Evolutionary conservation across 345 rosid genomes (phyloP).

Genomic region (Crucihimalaya himalaica): DNA sequence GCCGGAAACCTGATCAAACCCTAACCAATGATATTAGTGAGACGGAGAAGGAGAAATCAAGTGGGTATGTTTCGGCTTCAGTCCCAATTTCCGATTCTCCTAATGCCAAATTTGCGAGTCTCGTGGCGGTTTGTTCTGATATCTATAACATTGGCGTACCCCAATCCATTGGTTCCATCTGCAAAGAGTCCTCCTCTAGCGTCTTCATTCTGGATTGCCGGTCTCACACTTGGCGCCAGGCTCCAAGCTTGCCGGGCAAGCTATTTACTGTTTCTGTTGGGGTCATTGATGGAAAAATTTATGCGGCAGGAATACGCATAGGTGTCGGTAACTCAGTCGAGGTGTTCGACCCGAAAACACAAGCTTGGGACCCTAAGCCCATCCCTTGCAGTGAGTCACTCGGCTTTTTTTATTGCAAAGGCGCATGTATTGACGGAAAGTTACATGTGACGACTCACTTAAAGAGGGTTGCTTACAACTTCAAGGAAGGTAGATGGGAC

Average conservation of each 20-base stretch:
- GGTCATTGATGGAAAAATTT: not conserved
- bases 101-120: not conserved
- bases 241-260: not conserved
- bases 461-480: not conserved
- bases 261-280: not conserved
- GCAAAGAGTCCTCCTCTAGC: not conserved
- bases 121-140: conserved; percentile 6
- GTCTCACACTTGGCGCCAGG: not conserved
- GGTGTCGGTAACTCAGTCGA: not conserved
- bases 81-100: not conserved
- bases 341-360: not conserved
- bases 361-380: not conserved
- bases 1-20: not conserved
- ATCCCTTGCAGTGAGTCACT: not conserved
- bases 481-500: not conserved
- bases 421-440: not conserved
- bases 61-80: not conserved
- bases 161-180: no score
- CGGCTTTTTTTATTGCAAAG: not conserved
- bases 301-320: not conserved
- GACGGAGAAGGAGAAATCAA: not conserved
- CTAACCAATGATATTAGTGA: not conserved
- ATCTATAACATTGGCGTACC: conserved; percentile 1
- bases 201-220: not conserved
- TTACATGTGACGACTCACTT: not conserved